Evolutionary conservation across 495 filamentous ascomycete genomes (phyloP).

Genomic region (Cladorrhinum samala): DNA sequence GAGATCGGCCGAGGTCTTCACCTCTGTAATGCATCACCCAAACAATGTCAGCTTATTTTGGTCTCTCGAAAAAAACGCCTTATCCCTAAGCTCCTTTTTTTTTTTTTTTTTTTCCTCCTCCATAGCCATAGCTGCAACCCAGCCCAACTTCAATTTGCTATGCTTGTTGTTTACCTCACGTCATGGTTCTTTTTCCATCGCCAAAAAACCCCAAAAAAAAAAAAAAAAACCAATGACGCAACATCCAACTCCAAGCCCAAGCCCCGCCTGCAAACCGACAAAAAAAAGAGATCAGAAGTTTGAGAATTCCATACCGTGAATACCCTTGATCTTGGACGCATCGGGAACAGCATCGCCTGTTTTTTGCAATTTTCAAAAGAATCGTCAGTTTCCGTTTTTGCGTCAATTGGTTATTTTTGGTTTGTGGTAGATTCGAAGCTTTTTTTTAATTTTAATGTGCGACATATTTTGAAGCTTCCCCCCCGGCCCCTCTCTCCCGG

Average conservation of each 20-base stretch:
- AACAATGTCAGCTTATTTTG: constrained; percentile 16
- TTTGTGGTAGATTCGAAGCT: too few species aligned
- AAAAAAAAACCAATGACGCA: constrained; percentile 7
- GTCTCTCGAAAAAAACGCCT: neutral
- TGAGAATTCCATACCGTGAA: constrained; percentile 25
- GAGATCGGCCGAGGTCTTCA: constrained; percentile 75
- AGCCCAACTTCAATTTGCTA: too few species aligned
- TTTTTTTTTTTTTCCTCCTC: too few species aligned
- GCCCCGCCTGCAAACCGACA: too few species aligned
- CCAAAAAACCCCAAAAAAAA: constrained; percentile 11
- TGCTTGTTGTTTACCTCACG: too few species aligned
- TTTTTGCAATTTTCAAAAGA: neutral
- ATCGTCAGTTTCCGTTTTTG: constrained; percentile 5
- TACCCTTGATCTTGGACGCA: constrained; percentile 28
- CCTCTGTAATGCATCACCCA: constrained; percentile 53
- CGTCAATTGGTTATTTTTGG: neutral
- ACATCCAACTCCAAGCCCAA: neutral
- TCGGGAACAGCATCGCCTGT: constrained; percentile 19
- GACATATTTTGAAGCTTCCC: constrained; percentile 15
- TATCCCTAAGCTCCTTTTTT: too few species aligned
- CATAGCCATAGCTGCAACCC: too few species aligned
- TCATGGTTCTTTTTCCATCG: too few species aligned
- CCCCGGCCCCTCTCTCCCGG: neutral
- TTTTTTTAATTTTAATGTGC: too few species aligned
- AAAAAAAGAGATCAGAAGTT: neutral